A percentile compares a stretch with the other conserved stretches of the same genome.
phyloP scores from a whole-genome alignment of 345 rosid genomes.

The Angophora floribunda region DNA sequence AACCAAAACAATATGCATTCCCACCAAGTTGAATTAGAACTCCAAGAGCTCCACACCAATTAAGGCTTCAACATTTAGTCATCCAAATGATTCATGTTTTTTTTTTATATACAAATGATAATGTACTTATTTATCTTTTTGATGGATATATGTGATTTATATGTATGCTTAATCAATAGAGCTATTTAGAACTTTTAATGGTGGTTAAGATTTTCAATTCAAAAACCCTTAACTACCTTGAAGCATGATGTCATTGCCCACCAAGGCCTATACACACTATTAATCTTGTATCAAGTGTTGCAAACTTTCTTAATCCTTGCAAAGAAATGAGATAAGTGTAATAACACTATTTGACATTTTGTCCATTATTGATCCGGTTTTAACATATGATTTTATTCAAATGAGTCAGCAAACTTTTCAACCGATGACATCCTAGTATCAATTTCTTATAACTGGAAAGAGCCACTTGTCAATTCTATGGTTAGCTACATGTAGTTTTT shows the following conservation, averaged over 20 bases:
- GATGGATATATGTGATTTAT: rapidly evolving
- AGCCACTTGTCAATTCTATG: not conserved
- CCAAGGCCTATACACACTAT: not conserved
- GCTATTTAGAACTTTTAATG: rapidly evolving
- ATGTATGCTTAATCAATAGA: not conserved
- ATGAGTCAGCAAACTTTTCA: not conserved
- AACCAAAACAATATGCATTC: not conserved
- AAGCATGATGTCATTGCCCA: rapidly evolving
- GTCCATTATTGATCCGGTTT: rapidly evolving
- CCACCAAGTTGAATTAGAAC: no score
- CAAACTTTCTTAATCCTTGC: not conserved
- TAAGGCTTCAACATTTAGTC: not conserved
- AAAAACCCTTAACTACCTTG: not conserved
- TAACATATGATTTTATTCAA: not conserved
- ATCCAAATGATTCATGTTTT: not conserved
- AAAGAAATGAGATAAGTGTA: not conserved
- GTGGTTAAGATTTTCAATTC: rapidly evolving
- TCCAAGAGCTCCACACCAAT: not conserved
- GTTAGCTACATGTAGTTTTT: not conserved
- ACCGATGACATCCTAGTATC: not conserved
- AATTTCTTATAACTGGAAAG: not conserved
- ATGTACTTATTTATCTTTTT: not conserved
- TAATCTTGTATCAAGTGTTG: rapidly evolving
- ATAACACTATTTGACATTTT: not conserved
- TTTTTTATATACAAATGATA: not conserved